Conservation (phyloP, 2,329 filamentous ascomycete genomes). For the Sporothrix humicola region DNA sequence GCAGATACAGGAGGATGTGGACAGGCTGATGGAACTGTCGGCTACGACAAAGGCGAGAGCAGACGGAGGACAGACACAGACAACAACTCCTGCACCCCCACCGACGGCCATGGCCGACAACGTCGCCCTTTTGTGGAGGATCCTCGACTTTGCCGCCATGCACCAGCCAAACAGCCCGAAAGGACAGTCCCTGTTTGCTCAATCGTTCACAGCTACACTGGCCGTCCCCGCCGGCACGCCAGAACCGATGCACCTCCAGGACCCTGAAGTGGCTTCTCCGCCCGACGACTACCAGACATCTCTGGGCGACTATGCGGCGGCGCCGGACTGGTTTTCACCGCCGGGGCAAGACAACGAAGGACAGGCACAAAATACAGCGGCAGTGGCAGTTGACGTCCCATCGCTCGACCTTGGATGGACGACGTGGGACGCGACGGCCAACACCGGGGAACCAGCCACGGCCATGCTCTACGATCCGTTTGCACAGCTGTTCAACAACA, state of each 20-base stretch:
- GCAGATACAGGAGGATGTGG: background rate
- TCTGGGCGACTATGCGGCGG: background rate
- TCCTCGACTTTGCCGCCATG: slow-evolving; percentile 19
- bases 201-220: background rate
- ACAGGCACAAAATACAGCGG: background rate
- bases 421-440: slow-evolving; percentile 7
- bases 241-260: slow-evolving; percentile 5
- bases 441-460: background rate
- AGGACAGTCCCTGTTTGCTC: background rate
- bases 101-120: background rate
- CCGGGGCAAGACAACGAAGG: background rate
- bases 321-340: slow-evolving; percentile 15
- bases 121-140: slow-evolving; percentile 3
- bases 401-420: slow-evolving; percentile 11
- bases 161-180: slow-evolving; percentile 3
- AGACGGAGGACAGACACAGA: too few species aligned
- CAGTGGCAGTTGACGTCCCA: background rate
- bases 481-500: slow-evolving; percentile 19
- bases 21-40: slow-evolving; percentile 11
- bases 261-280: background rate
- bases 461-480: slow-evolving; percentile 25
- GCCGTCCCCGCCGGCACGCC: background rate
- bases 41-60: background rate
- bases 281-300: slow-evolving; percentile 22
- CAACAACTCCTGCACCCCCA: background rate